Conservation (phyloP, 495 filamentous ascomycete genomes). For the Tuber aestivum region DNA sequence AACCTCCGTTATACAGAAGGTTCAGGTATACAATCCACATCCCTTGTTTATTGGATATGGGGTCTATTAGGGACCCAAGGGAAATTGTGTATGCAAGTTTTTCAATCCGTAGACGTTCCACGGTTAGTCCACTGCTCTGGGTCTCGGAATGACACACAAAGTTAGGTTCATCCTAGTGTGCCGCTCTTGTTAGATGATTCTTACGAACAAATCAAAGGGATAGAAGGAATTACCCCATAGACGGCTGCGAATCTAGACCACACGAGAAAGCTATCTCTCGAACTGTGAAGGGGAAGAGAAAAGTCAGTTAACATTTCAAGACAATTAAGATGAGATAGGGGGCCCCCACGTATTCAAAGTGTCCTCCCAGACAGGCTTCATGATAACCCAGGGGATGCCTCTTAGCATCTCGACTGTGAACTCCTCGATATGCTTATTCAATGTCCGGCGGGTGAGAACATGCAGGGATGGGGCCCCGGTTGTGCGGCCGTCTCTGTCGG, state of each 20-base stretch:
- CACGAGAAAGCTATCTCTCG: slow-evolving; percentile 21
- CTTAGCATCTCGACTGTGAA: slow-evolving; percentile 28
- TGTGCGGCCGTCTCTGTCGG: slow-evolving; percentile 10
- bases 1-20: slow-evolving; percentile 24
- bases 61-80: slow-evolving; percentile 22
- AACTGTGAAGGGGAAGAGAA: neutral
- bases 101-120: slow-evolving; percentile 1
- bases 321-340: neutral
- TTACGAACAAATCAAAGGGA: neutral
- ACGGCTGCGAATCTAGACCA: slow-evolving; percentile 31
- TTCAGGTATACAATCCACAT: slow-evolving; percentile 34
- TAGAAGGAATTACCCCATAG: slow-evolving; percentile 29
- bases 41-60: slow-evolving; percentile 21
- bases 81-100: slow-evolving; percentile 9
- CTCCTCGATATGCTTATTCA: slow-evolving; percentile 25
- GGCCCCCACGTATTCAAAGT: slow-evolving; percentile 21
- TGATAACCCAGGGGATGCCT: slow-evolving; percentile 30
- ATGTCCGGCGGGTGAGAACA: slow-evolving; percentile 19
- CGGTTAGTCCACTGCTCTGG: neutral
- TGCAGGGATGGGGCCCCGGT: slow-evolving; percentile 13
- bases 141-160: slow-evolving; percentile 13
- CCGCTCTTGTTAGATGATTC: slow-evolving; percentile 2
- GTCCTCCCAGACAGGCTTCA: slow-evolving; percentile 27
- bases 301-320: neutral
- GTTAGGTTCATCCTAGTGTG: slow-evolving; percentile 22